Evolutionary conservation across 1,139 yeast species (phyloP), one percentile per base, ranked within the genome.

Genomic region (Geotrichum citri-aurantii): DNA sequence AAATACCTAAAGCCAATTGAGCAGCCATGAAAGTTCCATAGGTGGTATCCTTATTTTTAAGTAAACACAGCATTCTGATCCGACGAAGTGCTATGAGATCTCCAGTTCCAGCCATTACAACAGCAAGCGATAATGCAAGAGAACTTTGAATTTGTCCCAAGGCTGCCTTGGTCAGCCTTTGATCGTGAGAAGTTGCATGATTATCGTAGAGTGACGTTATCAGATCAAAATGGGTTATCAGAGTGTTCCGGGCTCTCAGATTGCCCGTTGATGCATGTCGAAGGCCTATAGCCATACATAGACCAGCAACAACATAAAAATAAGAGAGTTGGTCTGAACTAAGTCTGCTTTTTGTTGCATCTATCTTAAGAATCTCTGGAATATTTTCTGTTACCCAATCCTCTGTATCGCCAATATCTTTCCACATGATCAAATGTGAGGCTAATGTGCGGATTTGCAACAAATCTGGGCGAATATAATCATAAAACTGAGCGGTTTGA

Each of bases 61-160:
- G 80, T 24, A 82, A 86, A 69, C 89, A 90, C 44, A 90, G 72
- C 24, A 81, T 80, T 62, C 97, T 79, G 50, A 90, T 74, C 59
- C 97, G 77, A 66, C 93, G 79, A 65, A 93, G 81, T 0, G 86
- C 81, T 57, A 84, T 87, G 57, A 92, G 73, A 69, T 93, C 97
- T 0, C 99, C 99, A 24, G 92, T 83, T 0, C 97, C 97, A 1
- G 96, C 92, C 90, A 90, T 88, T 0, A 91, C 80, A 40, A 89
- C 77, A 0, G 97, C 81, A 14, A 82, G 73, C 19, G 93, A 81
- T 12, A 91, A 71, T 1, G 86, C 81, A 27, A 90, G 66, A 0
- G 86, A 75, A 64, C 84, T 84, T 60, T 85, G 82, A 46, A 86
- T 77, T 54, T 80, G 81, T 21, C 79, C 73, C 2, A 87, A 81